Base-by-base conservation (phyloP, 2,329 filamentous ascomycete species). In the Paecilomyces niveus region DNA sequence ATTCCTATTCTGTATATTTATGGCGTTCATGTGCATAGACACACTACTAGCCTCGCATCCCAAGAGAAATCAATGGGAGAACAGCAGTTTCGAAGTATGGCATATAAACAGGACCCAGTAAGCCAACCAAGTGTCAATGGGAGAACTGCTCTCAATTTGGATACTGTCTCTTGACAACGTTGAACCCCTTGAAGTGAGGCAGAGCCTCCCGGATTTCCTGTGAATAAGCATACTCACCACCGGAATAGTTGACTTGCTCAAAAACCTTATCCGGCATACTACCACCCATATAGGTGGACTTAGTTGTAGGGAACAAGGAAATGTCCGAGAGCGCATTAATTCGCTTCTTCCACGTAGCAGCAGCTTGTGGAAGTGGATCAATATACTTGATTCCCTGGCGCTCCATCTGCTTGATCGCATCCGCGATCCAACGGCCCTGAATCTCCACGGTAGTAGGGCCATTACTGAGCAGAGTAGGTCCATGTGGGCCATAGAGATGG, bases 231-330 rank as follows among this genome's bases (percentile, higher is more conserved):
- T 55, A 57, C 21, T 69, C 57, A 3, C 70, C 70, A 21, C 68
- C 70, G 18, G 66, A 55, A 54, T 69, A 86, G 56, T 78, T 78
- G 15, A 84, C 70, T 2, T 78, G 77, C 70, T 86, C 82, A n/a
- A 74, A 74, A 0, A 73, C 64, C 72, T 85, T 86, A 0, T 78
- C 81, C 0, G 83, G 82, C 1, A 85, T 74, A 49, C 75, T 83
- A 0, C 76, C 78, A 2, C 84, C 83, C 80, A 85, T 83, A 63
- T 84, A 85, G 54, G 80, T 84, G 1, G 76, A 80, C 15, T 70
- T 73, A 0, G 75, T 77, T 0, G 72, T 78, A 0, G 80, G 78
- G 58, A 85, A 75, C 7, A 86, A 69, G 15, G 74, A 77, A 15
- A 55, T 65, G 64, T 82, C 68, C 18, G 74, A 77, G 0, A 81